phyloP scores from a whole-genome alignment of 345 rosid genomes.

The Geranium brycei region DNA sequence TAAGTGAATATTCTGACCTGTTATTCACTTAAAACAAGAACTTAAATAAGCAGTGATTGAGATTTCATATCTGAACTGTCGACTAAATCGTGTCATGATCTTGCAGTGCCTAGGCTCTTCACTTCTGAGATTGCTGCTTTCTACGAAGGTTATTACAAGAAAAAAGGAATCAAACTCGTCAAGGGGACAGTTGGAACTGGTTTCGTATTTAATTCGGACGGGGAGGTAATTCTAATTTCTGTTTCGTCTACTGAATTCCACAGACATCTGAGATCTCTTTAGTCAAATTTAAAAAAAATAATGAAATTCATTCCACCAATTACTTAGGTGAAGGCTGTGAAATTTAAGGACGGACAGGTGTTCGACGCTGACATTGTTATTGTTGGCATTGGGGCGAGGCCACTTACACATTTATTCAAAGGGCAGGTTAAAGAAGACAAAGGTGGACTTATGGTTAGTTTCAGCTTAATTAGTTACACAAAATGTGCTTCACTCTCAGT shows the following conservation, averaged over 20 bases:
- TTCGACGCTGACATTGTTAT: slow-evolving; percentile 91
- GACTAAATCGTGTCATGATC: slow-evolving; percentile 2
- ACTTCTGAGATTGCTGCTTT: slow-evolving; percentile 84
- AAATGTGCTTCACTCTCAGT: too few relatives aligned
- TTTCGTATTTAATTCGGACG: slow-evolving; percentile 54
- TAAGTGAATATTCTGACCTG: background rate
- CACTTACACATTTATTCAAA: slow-evolving; percentile 65
- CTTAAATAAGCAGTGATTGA: background rate
- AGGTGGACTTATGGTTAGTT: slow-evolving; percentile 84
- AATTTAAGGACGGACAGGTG: slow-evolving; percentile 79
- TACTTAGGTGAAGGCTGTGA: slow-evolving; percentile 72
- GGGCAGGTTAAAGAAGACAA: slow-evolving; percentile 86
- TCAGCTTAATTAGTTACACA: background rate
- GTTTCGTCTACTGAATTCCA: background rate
- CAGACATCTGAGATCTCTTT: background rate
- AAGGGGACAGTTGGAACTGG: slow-evolving; percentile 97
- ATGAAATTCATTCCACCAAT: background rate
- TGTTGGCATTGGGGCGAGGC: slow-evolving; percentile 95
- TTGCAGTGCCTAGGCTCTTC: slow-evolving; percentile 96
- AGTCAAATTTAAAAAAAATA: background rate
- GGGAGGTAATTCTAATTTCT: slow-evolving; percentile 43
- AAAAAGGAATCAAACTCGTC: slow-evolving; percentile 68
- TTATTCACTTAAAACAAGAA: background rate
- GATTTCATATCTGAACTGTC: too few relatives aligned
- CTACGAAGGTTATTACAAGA: slow-evolving; percentile 80